A percentile compares a stretch with the other conserved stretches of the same genome.
phyloP scores from a whole-genome alignment of 106 monocot genomes.

The Hemerocallis citrina region DNA sequence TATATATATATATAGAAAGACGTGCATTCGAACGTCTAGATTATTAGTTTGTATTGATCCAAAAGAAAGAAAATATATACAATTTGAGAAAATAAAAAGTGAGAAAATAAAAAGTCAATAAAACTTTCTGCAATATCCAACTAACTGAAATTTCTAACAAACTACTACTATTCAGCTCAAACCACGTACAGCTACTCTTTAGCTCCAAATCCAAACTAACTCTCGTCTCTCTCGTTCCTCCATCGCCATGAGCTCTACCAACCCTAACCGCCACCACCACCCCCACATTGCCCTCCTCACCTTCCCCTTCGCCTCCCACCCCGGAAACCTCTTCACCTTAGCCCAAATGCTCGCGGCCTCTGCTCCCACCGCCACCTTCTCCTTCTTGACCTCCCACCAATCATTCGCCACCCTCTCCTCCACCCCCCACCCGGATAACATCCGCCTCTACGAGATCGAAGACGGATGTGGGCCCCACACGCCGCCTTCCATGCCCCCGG shows the following conservation, averaged over 20 bases:
- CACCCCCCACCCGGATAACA: slow-evolving; percentile 2
- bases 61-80: no score
- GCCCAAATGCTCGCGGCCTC: slow-evolving; percentile 25
- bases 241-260: background rate
- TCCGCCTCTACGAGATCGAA: slow-evolving; percentile 17
- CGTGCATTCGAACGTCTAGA: no score
- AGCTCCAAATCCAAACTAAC: no score
- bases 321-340: slow-evolving; percentile 20
- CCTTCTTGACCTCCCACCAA: slow-evolving; percentile 24
- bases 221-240: no score
- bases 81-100: no score
- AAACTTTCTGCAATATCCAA: no score
- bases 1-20: no score
- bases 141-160: no score
- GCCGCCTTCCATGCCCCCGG: background rate
- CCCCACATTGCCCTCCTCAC: slow-evolving; percentile 33
- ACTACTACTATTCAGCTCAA: no score
- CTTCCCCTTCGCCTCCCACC: slow-evolving; percentile 55
- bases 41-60: no score
- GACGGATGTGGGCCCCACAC: slow-evolving; percentile 6
- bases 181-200: no score
- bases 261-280: background rate
- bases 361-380: slow-evolving; percentile 19
- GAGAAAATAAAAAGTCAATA: no score
- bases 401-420: slow-evolving; percentile 11